phyloP scores from a whole-genome alignment of 371 early-diverging fungal genomes.

The Smittium culicis region DNA sequence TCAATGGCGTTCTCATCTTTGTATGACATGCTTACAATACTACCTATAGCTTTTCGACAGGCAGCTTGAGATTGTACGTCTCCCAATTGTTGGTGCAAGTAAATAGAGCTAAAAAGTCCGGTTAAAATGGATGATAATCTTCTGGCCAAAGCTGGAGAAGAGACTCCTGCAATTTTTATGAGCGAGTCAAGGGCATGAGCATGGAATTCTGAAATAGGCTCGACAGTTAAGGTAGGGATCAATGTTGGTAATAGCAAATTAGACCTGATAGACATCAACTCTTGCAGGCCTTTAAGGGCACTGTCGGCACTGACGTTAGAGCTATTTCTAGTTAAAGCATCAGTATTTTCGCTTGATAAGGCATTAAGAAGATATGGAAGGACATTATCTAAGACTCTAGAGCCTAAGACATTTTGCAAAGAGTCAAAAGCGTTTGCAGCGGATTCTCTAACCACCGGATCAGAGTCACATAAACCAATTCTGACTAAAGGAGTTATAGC shows the following conservation, averaged over 20 bases:
- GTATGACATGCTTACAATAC: constrained; percentile 32
- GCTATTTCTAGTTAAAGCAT: constrained; percentile 21
- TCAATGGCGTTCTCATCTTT: constrained; percentile 51
- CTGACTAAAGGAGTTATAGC: constrained; percentile 65
- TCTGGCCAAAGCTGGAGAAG: constrained; percentile 50
- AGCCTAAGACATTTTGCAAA: constrained; percentile 75
- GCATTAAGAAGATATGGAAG: constrained; percentile 74
- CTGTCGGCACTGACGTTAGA: constrained; percentile 50
- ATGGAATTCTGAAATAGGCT: constrained; percentile 79
- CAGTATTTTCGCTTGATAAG: constrained; percentile 31
- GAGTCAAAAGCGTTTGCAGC: constrained; percentile 88
- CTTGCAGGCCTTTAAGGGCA: constrained; percentile 87
- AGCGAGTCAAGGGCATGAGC: constrained; percentile 79
- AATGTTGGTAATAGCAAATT: constrained; percentile 92
- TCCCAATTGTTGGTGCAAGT: constrained; percentile 22
- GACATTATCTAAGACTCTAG: constrained; percentile 80
- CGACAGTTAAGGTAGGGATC: constrained; percentile 77
- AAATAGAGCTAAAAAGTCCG: constrained; percentile 61
- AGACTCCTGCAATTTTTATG: constrained; percentile 73
- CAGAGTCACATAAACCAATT: constrained; percentile 62
- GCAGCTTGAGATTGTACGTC: constrained; percentile 22
- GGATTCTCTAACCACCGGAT: constrained; percentile 75
- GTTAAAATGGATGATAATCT: constrained; percentile 64
- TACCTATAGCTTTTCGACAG: constrained; percentile 23
- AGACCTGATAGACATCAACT: constrained; percentile 89